Percentiles rank a stretch among this genome's conserved stretches.
phyloP scores from a whole-genome alignment of 768 basidiomycete species.

The Podaxis mareebaensis region DNA sequence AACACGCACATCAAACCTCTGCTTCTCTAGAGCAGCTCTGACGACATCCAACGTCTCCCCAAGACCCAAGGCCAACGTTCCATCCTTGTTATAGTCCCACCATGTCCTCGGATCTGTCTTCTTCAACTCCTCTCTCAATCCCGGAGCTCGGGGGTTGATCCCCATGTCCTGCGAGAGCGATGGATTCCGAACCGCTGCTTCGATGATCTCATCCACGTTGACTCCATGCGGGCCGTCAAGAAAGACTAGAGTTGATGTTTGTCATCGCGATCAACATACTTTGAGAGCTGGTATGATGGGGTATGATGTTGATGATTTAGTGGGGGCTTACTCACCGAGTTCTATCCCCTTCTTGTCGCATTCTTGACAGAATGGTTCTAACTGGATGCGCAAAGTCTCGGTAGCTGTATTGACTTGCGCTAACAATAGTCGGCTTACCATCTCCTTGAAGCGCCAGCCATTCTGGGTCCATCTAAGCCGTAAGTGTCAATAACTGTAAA shows the following conservation, averaged over 20 bases:
- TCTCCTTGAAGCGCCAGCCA: constrained; percentile 7
- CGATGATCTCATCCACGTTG: constrained; percentile 11
- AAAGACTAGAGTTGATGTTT: not conserved
- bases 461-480: constrained; percentile 10
- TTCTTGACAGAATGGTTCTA: constrained; percentile 13
- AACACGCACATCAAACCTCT: constrained; percentile 64
- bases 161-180: not conserved
- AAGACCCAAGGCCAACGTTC: constrained; percentile 54
- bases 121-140: constrained; percentile 31
- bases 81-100: constrained; percentile 62
- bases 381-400: not conserved
- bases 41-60: constrained; percentile 56
- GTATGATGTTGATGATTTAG: not conserved
- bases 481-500: not conserved
- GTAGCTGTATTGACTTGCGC: not conserved
- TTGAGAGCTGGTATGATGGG: not conserved
- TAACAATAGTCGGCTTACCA: not conserved
- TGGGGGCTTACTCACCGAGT: not conserved
- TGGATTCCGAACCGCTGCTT: not conserved
- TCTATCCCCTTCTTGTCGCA: constrained; percentile 13
- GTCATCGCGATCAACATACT: not conserved
- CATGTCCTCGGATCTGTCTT: constrained; percentile 63
- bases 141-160: constrained; percentile 30
- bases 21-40: constrained; percentile 54
- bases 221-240: constrained; percentile 11